Percentiles rank a stretch among this genome's conserved stretches.
These are phyloP conservation scores for Microsporum ferrugineum DNA, from an alignment of 2,329 filamentous ascomycete species.

Conservation along the genomic window DNA sequence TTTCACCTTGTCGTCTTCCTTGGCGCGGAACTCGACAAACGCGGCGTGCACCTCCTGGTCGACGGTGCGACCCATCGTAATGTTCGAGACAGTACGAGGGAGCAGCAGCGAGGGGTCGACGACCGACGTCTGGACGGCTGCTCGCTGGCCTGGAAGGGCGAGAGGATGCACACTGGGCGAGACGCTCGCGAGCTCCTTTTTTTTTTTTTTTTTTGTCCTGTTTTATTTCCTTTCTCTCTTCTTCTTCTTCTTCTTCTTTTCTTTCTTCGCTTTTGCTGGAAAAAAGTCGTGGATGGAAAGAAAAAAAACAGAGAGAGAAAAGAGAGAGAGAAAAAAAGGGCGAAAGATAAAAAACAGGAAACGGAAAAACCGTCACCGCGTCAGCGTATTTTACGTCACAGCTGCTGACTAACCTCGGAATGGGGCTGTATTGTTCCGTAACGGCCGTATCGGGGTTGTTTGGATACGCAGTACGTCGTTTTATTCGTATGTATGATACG, in stretches of 20 bases:
- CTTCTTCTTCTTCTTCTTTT: neutral
- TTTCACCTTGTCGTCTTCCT: constrained; percentile 40
- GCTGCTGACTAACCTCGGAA: neutral
- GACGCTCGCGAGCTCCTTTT: neutral
- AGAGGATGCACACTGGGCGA: constrained; percentile 1
- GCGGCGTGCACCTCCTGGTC: constrained; percentile 43
- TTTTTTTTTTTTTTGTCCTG: neutral
- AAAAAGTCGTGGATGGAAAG: neutral
- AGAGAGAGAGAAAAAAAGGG: neutral
- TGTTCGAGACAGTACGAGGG: constrained; percentile 13
- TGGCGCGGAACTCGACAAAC: constrained; percentile 44
- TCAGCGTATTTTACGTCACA: constrained; percentile 3
- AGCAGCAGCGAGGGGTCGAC: constrained; percentile 17
- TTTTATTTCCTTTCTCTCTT: neutral
- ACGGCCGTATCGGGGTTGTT: neutral
- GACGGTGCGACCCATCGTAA: constrained; percentile 40
- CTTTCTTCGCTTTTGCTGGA: neutral
- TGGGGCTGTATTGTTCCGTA: neutral
- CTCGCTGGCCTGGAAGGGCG: neutral
- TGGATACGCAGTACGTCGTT: neutral
- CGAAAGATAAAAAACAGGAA: constrained; percentile 11
- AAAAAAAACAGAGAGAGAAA: constrained; percentile 3
- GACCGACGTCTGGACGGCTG: constrained; percentile 13
- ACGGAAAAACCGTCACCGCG: constrained; percentile 10
- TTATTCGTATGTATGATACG: neutral